Evolutionary conservation across 2,329 filamentous ascomycete genomes (phyloP), one percentile per base, ranked within the genome.

Genomic region (Penicillium sp.): DNA sequence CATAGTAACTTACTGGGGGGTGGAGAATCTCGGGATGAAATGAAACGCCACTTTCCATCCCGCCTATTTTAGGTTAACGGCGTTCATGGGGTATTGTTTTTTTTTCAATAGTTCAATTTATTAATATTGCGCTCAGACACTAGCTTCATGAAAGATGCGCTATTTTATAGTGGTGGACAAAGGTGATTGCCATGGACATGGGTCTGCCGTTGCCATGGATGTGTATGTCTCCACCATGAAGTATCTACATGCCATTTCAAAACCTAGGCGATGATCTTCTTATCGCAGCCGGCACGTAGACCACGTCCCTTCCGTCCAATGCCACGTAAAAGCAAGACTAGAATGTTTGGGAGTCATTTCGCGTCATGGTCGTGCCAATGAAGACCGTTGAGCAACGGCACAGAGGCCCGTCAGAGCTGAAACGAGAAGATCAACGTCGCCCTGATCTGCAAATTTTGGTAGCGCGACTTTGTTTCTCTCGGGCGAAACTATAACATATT

Each of bases 351-450:
- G 10, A n/a, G 24, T 14, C 39, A n/a, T 18, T 13, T 20, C 41
- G 16, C 35, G 6, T 25, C 13, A 33, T 45, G 5, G 30, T 11
- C 20, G 42, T 24, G 22, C 41, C 27, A 48, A 42, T 36, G 20
- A 45, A 36, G 16, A 20, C 35, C 35, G 22, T 27, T 20, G 11
- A 18, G 33, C 27, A 10, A 46, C 28, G 18, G 4, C 6, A 40
- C 27, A 39, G 16, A 46, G 31, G 48, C 51, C 56, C 41, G 27
- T 45, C 36, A 22, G 44, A 46, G 41, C 33, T 54, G 48, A 50
- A 44, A 56, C 51, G 49, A 44, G 31, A 33, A 22, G 52, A 57
- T 48, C 56, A 46, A 46, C 48, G 47, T 30, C 48, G 52, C 35
- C 35, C 39, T 22, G 31, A 30, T 41, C 41, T 16, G 44, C 31